Evolutionary conservation across 805 yeast genomes (phyloP), one percentile per base, ranked within the genome.

Genomic region (Candida incommunis): DNA sequence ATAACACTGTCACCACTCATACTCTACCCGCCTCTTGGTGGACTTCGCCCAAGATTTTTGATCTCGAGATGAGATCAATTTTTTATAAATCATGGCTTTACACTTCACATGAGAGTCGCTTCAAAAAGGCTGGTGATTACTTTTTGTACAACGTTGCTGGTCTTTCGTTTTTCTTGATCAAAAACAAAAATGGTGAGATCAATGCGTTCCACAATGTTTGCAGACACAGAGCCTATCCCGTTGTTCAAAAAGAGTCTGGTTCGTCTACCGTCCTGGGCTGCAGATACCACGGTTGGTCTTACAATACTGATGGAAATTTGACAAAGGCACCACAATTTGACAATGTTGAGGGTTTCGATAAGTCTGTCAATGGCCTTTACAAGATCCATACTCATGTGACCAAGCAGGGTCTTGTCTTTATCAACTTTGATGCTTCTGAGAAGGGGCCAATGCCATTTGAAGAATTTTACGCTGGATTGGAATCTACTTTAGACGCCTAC

Each of bases 11-110:
- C 21, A 69, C 69, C 23, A 64, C 63, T 48, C 76, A 75, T 59
- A 76, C 82, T 0, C 65, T 76, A 41, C 82, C 82, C 23, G 77
- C 81, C 9, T 72, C 78, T 18, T 76, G 81, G 81, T 76, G 80
- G 80, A 72, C 74, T 18, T 72, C 78, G 9, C 74, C 72, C 45
- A 72, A 72, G 48, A 71, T 76, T 41, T 72, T 71, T 53, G 80
- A 76, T 40, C 63, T 75, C 46, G 82, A 76, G 55, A 76, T 72
- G 52, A 65, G 78, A 53, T 69, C 80, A 15, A 66, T 76, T 48
- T 76, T 76, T 59, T 66, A 70, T 54, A 69, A 72, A 55, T 63
- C 76, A 23, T 76, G 82, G 82, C 54, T 76, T 43, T 75, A 60
- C 58, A 69, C 74, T 45, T 67, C 68, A 4, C 82, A 76, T 50